These are phyloP conservation scores for Candida ulmi DNA, from an alignment of 805 yeast species.

Conservation along the genomic window DNA sequence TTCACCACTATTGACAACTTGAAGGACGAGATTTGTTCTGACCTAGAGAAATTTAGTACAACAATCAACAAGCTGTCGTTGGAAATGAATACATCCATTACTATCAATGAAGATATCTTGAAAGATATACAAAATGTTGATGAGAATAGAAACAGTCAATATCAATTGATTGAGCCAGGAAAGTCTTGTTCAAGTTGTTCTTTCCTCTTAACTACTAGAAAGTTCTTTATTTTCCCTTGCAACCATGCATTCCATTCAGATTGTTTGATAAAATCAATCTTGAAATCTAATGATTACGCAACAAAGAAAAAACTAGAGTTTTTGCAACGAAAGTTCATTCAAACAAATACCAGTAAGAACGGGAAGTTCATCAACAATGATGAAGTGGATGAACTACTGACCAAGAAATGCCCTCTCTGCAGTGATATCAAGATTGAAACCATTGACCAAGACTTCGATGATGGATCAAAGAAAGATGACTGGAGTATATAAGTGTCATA, in stretches of 20 bases:
- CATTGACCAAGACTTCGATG: constrained; percentile 58
- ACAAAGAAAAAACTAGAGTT: constrained; percentile 57
- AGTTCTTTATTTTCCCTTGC: constrained; percentile 82
- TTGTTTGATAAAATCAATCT: constrained; percentile 62
- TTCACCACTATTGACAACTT: constrained; percentile 75
- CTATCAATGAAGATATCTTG: constrained; percentile 54
- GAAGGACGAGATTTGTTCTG: constrained; percentile 74
- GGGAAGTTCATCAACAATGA: constrained; percentile 23
- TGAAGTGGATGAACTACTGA: constrained; percentile 55
- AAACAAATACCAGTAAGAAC: constrained; percentile 21
- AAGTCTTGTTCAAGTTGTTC: constrained; percentile 73
- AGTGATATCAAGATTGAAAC: constrained; percentile 66
- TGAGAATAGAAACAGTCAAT: constrained; percentile 34
- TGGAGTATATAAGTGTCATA: constrained; percentile 34
- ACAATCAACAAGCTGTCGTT: constrained; percentile 58
- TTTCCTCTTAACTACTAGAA: constrained; percentile 63
- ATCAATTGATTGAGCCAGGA: constrained; percentile 70
- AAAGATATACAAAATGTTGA: constrained; percentile 44
- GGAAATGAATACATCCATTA: constrained; percentile 72
- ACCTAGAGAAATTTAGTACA: constrained; percentile 69
- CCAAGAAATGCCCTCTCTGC: constrained; percentile 69
- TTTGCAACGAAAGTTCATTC: constrained; percentile 31
- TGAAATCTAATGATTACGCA: constrained; percentile 60
- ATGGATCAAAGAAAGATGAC: constrained; percentile 33
- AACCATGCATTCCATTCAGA: constrained; percentile 86